A percentile compares a stretch with the other conserved stretches of the same genome.
Evolutionary conservation across 352 stramenopile genomes (phyloP).

Genomic region (Phytophthora cryptogea): DNA sequence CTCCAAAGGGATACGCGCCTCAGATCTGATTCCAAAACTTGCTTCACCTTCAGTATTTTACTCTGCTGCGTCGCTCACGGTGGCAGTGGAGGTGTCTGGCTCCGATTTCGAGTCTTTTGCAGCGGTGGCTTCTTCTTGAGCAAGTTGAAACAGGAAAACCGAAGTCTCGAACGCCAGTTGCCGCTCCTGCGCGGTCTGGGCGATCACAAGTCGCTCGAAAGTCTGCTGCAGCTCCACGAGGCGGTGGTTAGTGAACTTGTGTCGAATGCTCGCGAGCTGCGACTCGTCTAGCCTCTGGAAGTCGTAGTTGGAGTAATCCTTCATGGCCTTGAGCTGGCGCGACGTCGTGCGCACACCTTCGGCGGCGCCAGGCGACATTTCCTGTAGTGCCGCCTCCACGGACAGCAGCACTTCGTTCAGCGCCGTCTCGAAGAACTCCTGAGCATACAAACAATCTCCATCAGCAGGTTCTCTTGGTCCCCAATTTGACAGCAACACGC

Average conservation of each 20-base stretch:
- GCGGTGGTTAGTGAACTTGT: conserved; percentile 63
- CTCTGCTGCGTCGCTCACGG: conserved; percentile 12
- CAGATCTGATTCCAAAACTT: conserved; percentile 48
- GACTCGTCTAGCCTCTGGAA: conserved; percentile 59
- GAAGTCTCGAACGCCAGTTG: conserved; percentile 59
- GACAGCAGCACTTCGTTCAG: conserved; percentile 65
- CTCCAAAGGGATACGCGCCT: conserved; percentile 1
- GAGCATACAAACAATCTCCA: not conserved
- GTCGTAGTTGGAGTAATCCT: conserved; percentile 47
- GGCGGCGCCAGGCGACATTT: conserved; percentile 55
- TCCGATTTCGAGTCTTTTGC: not conserved
- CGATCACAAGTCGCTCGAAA: conserved; percentile 70
- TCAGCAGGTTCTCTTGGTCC: not conserved
- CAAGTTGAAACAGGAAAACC: conserved; percentile 71
- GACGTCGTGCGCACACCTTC: conserved; percentile 50
- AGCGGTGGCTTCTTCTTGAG: conserved; percentile 43
- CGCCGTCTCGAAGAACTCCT: conserved; percentile 76
- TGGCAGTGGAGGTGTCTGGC: conserved; percentile 18
- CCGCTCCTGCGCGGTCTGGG: conserved; percentile 49
- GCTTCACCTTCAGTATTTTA: conserved; percentile 14
- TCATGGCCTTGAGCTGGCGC: conserved; percentile 54
- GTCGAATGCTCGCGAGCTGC: conserved; percentile 40
- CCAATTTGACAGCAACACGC: not conserved
- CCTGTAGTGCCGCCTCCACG: conserved; percentile 55
- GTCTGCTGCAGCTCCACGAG: conserved; percentile 68